Evolutionary conservation across 768 basidiomycete genomes (phyloP).

Genomic region (Collybiopsis luxurians): DNA sequence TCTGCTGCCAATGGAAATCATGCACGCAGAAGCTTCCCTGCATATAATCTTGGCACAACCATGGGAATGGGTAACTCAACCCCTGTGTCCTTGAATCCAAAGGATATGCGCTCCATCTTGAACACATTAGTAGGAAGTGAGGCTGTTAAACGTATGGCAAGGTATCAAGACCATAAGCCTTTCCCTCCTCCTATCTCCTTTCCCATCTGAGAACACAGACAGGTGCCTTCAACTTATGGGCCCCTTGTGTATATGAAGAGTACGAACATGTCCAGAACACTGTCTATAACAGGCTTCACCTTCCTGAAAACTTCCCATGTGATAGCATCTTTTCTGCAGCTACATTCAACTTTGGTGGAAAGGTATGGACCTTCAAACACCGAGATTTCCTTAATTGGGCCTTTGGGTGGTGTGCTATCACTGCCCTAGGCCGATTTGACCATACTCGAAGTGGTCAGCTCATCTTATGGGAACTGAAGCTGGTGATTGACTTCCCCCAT

Average conservation of each 20-base stretch:
- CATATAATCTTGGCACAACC: not conserved
- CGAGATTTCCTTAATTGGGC: constrained; percentile 18
- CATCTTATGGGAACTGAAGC: constrained; percentile 8
- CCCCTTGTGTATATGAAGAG: not conserved
- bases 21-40: not conserved
- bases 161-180: not conserved
- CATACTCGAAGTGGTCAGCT: constrained; percentile 9
- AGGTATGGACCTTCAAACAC: constrained; percentile 12
- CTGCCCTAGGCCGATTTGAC: constrained; percentile 7
- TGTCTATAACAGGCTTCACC: not conserved
- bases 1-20: not conserved
- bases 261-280: not conserved
- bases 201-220: no score
- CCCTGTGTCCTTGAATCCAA: not conserved
- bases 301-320: constrained; percentile 14
- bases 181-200: no score
- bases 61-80: not conserved
- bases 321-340: constrained; percentile 15
- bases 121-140: not conserved
- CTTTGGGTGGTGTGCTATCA: constrained; percentile 20
- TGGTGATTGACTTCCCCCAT: constrained; percentile 13
- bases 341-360: constrained; percentile 23
- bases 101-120: not conserved
- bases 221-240: no score
- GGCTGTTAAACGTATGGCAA: not conserved